Evolutionary conservation across 75 land plant genomes (phyloP), one percentile per base, ranked within the genome.

Genomic region (Larix kaempferi): DNA sequence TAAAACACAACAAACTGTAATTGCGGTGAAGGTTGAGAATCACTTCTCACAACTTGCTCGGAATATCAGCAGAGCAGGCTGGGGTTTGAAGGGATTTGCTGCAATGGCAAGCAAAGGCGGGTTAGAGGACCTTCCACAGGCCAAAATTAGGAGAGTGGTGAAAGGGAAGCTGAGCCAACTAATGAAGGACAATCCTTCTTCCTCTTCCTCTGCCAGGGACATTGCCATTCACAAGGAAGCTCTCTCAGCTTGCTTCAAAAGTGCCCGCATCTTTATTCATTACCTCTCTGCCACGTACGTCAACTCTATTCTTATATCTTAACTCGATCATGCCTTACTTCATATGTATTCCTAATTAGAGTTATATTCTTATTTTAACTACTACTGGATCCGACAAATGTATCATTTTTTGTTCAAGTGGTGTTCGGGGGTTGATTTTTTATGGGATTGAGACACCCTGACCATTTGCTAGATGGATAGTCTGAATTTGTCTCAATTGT

Each of bases 271-370:
- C 80, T 95, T 95, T 87, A 95, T 95, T 83, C 98, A 95, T 74
- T 95, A 91, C 78, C 88, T 95, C 11, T 91, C 98, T 57, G 98
- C 98, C 22, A 93, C 98, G 96, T 95, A 85, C 39, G 78, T 57
- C 19, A 55, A 57, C 35, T 14, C 78, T 19, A 14, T 23, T 27
- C 55, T 35, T 35, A 35, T 35, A 35, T 35, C 1, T 35, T 35
- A 35, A 35, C 37, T 35, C 3, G 37, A 3, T 35, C 37, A 35
- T 35, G 37, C 0, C 3, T 35, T 3, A 0, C 37, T 35, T 35
- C 37, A 35, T 35, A 35, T 35, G 37, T 3, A 35, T 2, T 35
- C 37, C 37, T 35, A 35, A n/a, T n/a, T n/a, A n/a, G n/a, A n/a
- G n/a, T n/a, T n/a, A n/a, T n/a, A n/a, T n/a, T n/a, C n/a, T n/a